Evolutionary conservation across 2,329 filamentous ascomycete genomes (phyloP), one percentile per base, ranked within the genome.

Genomic region (Botryosphaeria agaves): DNA sequence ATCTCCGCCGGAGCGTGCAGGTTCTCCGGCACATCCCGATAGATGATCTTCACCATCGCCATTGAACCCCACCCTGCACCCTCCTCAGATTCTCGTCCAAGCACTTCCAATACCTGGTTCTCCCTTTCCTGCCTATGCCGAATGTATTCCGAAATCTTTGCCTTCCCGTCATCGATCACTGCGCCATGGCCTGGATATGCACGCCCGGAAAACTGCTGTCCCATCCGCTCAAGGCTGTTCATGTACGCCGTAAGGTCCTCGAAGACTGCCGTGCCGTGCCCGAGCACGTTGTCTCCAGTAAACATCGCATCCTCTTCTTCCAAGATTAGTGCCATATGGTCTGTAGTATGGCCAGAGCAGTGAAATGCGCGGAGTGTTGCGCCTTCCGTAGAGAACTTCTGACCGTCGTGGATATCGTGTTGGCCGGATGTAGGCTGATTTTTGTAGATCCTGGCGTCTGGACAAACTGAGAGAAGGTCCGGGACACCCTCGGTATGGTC

Each of bases 161-260:
- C 60, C 15, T 63, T 68, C 0, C 80, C 81, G 37, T 89, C 67
- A 21, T 74, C 67, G 15, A 95, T 64, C 3, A 89, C 70, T 0
- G 75, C 66, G 0, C 89, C 89, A 45, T 98, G 89, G 3, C 81
- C 87, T 0, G 89, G 87, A 49, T 93, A 95, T 2, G 75, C 83
- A 28, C 70, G 62, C 1, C 79, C 77, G 1, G 52, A 53, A 41
- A 81, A 80, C 5, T 72, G 57, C 14, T 54, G 51, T 27, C 62
- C 59, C 82, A 92, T 89, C 38, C 62, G 63, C 23, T 71, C 61
- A 8, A 93, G 59, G 35, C 72, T 82, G 14, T 51, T 46, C 37
- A 91, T 58, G 47, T 91, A 93, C 0, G 59, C 56, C 1, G 56
- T 51, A 6, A 92, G 61, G 38, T 89, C 71, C 49, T 91, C 81